phyloP scores from a whole-genome alignment of 2,329 filamentous ascomycete genomes.

The Camillea tinctor region DNA sequence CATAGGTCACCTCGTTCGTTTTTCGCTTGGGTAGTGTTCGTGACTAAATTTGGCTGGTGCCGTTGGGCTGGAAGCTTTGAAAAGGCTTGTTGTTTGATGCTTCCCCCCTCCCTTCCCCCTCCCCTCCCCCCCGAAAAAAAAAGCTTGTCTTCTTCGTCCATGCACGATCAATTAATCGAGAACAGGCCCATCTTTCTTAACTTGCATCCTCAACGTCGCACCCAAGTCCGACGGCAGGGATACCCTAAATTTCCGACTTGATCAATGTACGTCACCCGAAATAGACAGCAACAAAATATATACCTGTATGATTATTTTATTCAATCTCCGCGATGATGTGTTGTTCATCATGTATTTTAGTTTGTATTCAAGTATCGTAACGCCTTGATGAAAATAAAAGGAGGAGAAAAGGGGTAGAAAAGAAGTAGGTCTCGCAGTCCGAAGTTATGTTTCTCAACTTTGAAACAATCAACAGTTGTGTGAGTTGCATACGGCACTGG shows the following conservation, averaged over 20 bases:
- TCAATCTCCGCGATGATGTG: too few relatives aligned
- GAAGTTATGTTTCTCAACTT: neutral
- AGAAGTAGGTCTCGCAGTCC: neutral
- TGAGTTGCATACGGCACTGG: neutral
- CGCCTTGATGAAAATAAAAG: too few relatives aligned
- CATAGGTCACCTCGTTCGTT: neutral
- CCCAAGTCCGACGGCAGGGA: neutral
- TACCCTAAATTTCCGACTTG: neutral
- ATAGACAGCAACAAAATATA: too few relatives aligned
- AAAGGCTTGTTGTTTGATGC: neutral
- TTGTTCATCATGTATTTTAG: too few relatives aligned
- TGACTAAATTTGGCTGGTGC: neutral
- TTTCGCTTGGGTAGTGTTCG: neutral
- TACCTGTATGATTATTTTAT: too few relatives aligned
- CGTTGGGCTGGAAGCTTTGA: neutral
- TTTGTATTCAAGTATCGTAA: too few relatives aligned
- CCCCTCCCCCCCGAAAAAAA: neutral
- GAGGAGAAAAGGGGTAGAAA: too few relatives aligned
- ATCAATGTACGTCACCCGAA: neutral
- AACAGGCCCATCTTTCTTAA: neutral
- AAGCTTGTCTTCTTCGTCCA: neutral
- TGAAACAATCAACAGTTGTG: neutral
- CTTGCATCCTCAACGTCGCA: neutral
- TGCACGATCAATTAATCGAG: neutral
- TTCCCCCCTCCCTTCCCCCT: too few relatives aligned